Evolutionary conservation across 768 basidiomycete genomes (phyloP).

Genomic region (Lentinula sp.): DNA sequence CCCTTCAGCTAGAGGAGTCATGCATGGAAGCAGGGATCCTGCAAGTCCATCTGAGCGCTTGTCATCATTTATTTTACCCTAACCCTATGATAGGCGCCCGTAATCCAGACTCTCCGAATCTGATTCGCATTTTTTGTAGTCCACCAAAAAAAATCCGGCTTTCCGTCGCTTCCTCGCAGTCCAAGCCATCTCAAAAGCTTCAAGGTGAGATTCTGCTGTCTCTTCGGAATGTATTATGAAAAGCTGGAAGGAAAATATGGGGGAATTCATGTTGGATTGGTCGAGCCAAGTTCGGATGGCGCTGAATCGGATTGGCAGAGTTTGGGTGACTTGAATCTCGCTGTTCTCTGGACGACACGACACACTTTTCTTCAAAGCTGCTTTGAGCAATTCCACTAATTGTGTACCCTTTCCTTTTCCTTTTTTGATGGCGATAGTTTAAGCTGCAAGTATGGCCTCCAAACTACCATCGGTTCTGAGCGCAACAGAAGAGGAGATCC

Average conservation of each 20-base stretch:
- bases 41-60: too few species aligned
- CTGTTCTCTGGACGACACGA: background rate
- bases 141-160: background rate
- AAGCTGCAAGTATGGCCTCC: conserved; percentile 52
- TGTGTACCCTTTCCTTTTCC: background rate
- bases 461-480: conserved; percentile 92
- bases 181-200: conserved; percentile 1
- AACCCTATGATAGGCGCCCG: background rate
- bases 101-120: background rate
- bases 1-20: too few species aligned
- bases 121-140: background rate
- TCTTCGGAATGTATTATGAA: background rate
- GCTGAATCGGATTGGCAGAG: background rate
- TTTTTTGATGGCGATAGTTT: background rate
- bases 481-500: conserved; percentile 97
- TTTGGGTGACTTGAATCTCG: background rate
- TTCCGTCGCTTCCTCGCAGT: background rate
- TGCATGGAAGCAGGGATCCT: too few species aligned
- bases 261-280: background rate
- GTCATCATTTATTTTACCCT: background rate
- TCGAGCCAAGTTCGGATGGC: background rate
- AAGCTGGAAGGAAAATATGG: background rate
- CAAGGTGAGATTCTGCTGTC: conserved; percentile 3
- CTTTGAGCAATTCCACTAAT: background rate
- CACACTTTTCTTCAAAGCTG: background rate